Conservation (phyloP, 2,329 filamentous ascomycete species). For the Penicillium sclerotigenum region DNA sequence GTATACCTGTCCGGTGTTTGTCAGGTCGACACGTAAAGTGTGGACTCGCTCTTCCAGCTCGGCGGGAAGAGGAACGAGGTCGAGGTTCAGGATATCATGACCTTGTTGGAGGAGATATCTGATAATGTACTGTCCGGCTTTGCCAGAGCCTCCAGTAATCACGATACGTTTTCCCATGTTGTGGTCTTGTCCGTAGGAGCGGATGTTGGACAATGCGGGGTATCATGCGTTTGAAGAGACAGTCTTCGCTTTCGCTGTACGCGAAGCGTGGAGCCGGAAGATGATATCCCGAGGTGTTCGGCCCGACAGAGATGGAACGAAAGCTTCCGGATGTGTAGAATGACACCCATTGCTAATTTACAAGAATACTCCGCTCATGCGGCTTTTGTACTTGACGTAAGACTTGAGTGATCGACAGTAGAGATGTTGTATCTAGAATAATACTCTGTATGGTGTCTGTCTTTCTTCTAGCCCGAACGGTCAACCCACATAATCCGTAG, state of each 20-base stretch:
- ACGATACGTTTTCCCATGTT: conserved; percentile 45
- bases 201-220: neutral
- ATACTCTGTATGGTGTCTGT: neutral
- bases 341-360: neutral
- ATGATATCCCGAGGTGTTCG: conserved; percentile 2
- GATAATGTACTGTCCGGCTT: conserved; percentile 56
- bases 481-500: neutral
- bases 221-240: neutral
- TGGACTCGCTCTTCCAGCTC: conserved; percentile 45
- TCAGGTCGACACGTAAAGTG: conserved; percentile 56
- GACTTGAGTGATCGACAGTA: neutral
- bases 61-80: conserved; percentile 45
- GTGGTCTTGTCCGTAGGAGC: neutral
- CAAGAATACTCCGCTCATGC: neutral
- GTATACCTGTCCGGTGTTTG: conserved; percentile 55
- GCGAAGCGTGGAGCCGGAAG: neutral
- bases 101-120: conserved; percentile 51
- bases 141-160: conserved; percentile 56
- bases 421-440: neutral
- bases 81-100: conserved; percentile 56
- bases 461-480: neutral
- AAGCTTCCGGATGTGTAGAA: neutral
- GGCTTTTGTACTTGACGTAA: neutral
- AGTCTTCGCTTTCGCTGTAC: neutral
- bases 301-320: conserved; percentile 1